These are phyloP conservation scores for Amanita molliuscula DNA, from an alignment of 768 basidiomycete species.

Conservation along the genomic window DNA sequence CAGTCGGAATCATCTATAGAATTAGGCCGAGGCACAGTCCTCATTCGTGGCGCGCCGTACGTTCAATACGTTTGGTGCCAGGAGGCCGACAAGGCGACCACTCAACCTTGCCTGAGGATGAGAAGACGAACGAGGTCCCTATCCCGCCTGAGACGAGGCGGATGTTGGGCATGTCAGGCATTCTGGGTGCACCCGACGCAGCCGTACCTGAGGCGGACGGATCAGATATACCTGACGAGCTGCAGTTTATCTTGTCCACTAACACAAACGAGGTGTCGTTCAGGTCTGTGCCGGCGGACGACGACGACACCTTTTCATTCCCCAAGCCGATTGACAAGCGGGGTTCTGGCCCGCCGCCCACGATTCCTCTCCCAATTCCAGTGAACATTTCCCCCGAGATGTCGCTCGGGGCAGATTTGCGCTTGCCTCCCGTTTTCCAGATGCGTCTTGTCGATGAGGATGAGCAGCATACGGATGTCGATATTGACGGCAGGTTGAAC, in stretches of 20 bases:
- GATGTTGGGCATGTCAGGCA: constrained; percentile 54
- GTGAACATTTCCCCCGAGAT: neutral
- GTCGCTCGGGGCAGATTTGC: constrained; percentile 13
- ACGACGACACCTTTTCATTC: constrained; percentile 27
- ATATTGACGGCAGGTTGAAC: constrained; percentile 27
- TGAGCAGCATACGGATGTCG: constrained; percentile 12
- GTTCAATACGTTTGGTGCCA: constrained; percentile 24
- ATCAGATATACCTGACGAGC: constrained; percentile 69
- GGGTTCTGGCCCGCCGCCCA: neutral
- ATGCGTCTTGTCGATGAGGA: constrained; percentile 20
- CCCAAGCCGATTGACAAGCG: neutral
- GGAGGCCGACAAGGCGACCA: constrained; percentile 4
- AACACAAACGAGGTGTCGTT: constrained; percentile 23
- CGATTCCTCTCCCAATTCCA: neutral
- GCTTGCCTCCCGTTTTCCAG: constrained; percentile 30
- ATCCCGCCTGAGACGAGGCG: constrained; percentile 42
- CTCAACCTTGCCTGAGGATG: neutral
- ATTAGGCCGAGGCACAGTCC: constrained; percentile 14
- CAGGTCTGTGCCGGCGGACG: neutral
- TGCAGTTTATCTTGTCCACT: constrained; percentile 47
- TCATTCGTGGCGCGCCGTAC: constrained; percentile 29
- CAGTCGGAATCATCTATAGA: constrained; percentile 15
- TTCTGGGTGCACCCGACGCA: constrained; percentile 51
- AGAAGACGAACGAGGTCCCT: constrained; percentile 13
- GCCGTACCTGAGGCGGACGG: constrained; percentile 37